A percentile compares a stretch with the other conserved stretches of the same genome.
Conservation (phyloP, 2,329 filamentous ascomycete species). For the Ramularia endophylla region DNA sequence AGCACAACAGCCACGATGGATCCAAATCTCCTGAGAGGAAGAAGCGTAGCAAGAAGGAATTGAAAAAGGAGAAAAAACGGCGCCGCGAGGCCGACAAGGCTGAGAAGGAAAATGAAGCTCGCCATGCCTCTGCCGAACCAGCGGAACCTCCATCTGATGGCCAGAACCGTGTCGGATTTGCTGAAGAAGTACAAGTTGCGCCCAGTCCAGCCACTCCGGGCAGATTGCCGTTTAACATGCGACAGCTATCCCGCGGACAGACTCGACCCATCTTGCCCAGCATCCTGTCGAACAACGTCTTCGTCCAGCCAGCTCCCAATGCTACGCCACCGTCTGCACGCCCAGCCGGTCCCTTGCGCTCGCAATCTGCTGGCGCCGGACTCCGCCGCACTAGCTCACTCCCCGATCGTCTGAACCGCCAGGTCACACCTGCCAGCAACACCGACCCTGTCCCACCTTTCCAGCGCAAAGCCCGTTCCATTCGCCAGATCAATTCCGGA, state of each 20-base stretch:
- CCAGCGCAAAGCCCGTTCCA: conserved; percentile 15
- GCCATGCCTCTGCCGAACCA: conserved; percentile 6
- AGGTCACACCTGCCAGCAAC: conserved; percentile 17
- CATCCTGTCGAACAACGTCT: conserved; percentile 66
- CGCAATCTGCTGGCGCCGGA: conserved; percentile 34
- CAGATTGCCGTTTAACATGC: conserved; percentile 30
- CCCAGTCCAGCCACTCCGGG: conserved; percentile 15
- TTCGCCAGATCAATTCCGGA: conserved; percentile 9
- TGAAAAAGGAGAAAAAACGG: conserved; percentile 40
- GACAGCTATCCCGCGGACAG: conserved; percentile 37
- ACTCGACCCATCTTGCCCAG: conserved; percentile 58
- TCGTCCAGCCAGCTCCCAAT: conserved; percentile 37
- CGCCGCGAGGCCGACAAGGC: conserved; percentile 39
- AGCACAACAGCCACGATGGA: conserved; percentile 21
- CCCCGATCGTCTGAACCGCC: conserved; percentile 57
- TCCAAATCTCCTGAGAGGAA: conserved; percentile 30
- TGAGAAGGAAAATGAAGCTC: conserved; percentile 14
- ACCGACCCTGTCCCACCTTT: conserved; percentile 26
- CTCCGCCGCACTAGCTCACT: conserved; percentile 69
- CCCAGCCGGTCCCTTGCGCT: conserved; percentile 12
- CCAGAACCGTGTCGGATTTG: conserved; percentile 34
- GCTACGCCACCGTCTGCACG: conserved; percentile 14
- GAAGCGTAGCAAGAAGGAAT: conserved; percentile 39
- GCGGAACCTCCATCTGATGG: background rate
- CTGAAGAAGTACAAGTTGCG: conserved; percentile 30